Base-by-base conservation (phyloP, 2,329 filamentous ascomycete genomes). In the Setomelanomma holmii region DNA sequence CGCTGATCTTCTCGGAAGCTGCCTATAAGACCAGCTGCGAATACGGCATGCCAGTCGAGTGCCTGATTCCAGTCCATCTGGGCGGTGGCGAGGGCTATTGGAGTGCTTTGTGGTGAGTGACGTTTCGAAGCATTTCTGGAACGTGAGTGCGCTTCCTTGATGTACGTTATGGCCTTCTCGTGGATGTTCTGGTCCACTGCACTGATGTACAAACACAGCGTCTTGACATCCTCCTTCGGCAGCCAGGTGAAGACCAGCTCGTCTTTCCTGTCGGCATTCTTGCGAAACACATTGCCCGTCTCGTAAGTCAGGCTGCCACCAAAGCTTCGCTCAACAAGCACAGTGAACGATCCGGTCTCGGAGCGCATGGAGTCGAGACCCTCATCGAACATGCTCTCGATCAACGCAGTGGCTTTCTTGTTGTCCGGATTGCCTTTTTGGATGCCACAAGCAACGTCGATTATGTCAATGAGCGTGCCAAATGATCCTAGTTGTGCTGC, bases 1-100 rank as follows among this genome's bases (percentile, higher is more conserved):
- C 81, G 75, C 86, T 89, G 93, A 55, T 91, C 85, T 36, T 87
- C 89, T 43, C 87, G 84, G 36, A 86, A 87, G 40, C 88, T 89
- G 1, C 86, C 82, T 49, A 89, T 81, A 44, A 95, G 83, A 3
- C 87, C 86, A 21, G 88, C 84, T 16, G 93, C 81, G n/a, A 91
- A 80, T 44, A 88, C 83, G 30, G 91, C 79, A 57, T 91, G 89
- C 68, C 85, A 87, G 53, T 86, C 84, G 6, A 91, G 79, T 45
- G 86, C 81, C 49, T 78, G 80, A 44, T 87, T 84, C 87, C 88
- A 91, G 54, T 84, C 80, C 8, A 83, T 80, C 40, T 86, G 68
- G 3, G 51, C 56, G 12, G 66, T 49, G 5, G 67, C 56, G 5
- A 51, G 40, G 1, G 63, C 55, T 3, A 75, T 56, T 1, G 73